Evolutionary conservation across 2,329 filamentous ascomycete species (phyloP).

Genomic region (Tricladium varicosporioides): DNA sequence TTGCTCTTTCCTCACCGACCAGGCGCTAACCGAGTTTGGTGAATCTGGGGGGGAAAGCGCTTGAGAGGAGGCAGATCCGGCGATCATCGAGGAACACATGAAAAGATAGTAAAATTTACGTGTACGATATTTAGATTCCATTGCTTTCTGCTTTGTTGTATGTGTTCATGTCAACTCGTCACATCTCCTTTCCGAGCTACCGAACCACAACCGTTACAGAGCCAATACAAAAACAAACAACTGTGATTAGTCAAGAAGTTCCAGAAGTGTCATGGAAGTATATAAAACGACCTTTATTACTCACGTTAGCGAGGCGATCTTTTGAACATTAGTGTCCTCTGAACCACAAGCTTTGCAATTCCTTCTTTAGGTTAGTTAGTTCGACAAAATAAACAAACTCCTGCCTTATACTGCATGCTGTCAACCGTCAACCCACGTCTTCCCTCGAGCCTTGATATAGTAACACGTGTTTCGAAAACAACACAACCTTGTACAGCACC

Average conservation of each 20-base stretch:
- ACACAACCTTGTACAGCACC: neutral
- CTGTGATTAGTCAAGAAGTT: neutral
- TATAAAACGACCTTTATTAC: neutral
- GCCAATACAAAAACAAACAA: neutral
- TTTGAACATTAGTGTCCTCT: too few relatives aligned
- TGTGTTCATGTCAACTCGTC: neutral
- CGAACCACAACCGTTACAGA: neutral
- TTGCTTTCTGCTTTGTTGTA: neutral
- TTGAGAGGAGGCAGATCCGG: too few relatives aligned
- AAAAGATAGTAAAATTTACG: neutral
- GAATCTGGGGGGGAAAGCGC: constrained; percentile 16
- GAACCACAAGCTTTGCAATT: too few relatives aligned
- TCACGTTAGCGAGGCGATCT: too few relatives aligned
- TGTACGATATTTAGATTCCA: too few relatives aligned
- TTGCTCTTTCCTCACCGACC: constrained; percentile 11
- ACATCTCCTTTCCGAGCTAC: neutral
- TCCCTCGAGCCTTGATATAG: neutral
- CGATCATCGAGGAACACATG: neutral
- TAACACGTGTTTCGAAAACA: neutral
- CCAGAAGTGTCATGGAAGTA: neutral
- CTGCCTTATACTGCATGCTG: too few relatives aligned
- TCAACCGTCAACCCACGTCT: too few relatives aligned
- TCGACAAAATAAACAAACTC: too few relatives aligned
- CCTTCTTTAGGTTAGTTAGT: too few relatives aligned
- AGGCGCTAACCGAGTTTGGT: constrained; percentile 10